A percentile compares a stretch with the other conserved stretches of the same genome.
These are phyloP conservation scores for Penicillium hesseltinei DNA, from an alignment of 2,329 filamentous ascomycete species.

Conservation along the genomic window DNA sequence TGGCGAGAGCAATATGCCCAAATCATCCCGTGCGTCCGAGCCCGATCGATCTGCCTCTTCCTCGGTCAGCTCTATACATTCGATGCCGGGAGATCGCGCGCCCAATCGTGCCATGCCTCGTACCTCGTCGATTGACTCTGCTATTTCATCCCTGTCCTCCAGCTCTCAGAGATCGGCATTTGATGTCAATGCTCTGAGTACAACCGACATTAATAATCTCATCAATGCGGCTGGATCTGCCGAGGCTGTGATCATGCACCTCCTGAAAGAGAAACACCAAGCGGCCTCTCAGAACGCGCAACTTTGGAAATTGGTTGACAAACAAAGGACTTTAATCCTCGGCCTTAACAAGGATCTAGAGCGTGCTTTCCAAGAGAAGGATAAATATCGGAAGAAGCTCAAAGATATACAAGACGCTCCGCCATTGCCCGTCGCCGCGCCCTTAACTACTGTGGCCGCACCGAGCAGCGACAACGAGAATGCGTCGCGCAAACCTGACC, in stretches of 20 bases:
- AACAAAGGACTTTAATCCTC: constrained; percentile 89
- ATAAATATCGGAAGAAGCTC: constrained; percentile 84
- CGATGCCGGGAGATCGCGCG: constrained; percentile 30
- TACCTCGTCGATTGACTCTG: constrained; percentile 88
- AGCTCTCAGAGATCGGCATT: constrained; percentile 59
- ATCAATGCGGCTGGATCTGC: constrained; percentile 83
- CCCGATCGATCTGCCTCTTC: constrained; percentile 32
- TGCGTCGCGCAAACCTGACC: background rate
- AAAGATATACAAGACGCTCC: constrained; percentile 66
- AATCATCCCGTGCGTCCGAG: constrained; percentile 27
- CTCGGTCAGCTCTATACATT: constrained; percentile 32
- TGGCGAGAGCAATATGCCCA: constrained; percentile 26
- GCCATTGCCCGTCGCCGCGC: constrained; percentile 29
- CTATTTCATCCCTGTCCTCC: constrained; percentile 73
- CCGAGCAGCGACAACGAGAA: constrained; percentile 6
- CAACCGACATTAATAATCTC: constrained; percentile 74
- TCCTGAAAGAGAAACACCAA: constrained; percentile 88
- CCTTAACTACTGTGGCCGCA: constrained; percentile 3
- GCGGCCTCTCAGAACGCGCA: constrained; percentile 87
- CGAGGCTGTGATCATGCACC: constrained; percentile 81
- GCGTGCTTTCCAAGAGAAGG: constrained; percentile 86
- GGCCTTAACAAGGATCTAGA: constrained; percentile 94
- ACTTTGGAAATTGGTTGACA: constrained; percentile 92
- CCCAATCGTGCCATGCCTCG: constrained; percentile 54
- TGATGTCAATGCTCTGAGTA: constrained; percentile 56